Percentiles rank a stretch among this genome's conserved stretches.
Conservation (phyloP, 106 monocot genomes). For the Gastrodia elata region DNA sequence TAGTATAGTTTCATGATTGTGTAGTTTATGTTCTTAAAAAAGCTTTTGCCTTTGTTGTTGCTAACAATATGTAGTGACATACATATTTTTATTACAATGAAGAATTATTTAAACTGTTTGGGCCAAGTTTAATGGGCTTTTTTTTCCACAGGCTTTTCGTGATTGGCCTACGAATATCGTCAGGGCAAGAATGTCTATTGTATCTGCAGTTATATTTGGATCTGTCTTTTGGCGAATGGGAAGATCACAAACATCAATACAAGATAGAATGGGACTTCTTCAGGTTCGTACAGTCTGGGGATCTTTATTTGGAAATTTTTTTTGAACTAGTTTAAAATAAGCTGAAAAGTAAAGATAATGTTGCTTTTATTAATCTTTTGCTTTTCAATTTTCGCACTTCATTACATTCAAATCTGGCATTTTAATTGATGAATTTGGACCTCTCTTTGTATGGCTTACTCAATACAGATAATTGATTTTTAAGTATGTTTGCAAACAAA, state of each 20-base stretch:
- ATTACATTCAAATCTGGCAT: neutral
- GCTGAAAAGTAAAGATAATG: neutral
- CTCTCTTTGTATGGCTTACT: no score
- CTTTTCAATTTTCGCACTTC: no score
- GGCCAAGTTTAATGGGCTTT: neutral
- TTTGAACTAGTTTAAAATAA: neutral
- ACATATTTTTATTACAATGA: neutral
- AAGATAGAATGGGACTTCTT: slow-evolving; percentile 97
- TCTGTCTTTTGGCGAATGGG: slow-evolving; percentile 98
- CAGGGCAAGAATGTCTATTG: slow-evolving; percentile 89
- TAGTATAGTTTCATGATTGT: neutral
- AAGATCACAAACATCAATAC: slow-evolving; percentile 82
- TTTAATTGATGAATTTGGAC: no score
- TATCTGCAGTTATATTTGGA: slow-evolving; percentile 94
- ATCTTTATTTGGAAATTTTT: neutral
- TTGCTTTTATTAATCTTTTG: neutral
- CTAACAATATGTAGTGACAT: neutral
- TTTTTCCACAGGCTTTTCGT: slow-evolving; percentile 63
- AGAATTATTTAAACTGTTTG: neutral
- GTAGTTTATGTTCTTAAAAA: no score
- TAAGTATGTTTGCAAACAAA: no score
- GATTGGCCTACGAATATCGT: slow-evolving; percentile 97
- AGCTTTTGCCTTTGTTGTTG: no score
- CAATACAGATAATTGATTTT: no score
- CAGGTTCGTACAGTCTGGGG: slow-evolving; percentile 35